A percentile compares a stretch with the other conserved stretches of the same genome.
phyloP scores from a whole-genome alignment of 1,284 basidiomycete genomes.

The Taiwanofungus camphoratus region DNA sequence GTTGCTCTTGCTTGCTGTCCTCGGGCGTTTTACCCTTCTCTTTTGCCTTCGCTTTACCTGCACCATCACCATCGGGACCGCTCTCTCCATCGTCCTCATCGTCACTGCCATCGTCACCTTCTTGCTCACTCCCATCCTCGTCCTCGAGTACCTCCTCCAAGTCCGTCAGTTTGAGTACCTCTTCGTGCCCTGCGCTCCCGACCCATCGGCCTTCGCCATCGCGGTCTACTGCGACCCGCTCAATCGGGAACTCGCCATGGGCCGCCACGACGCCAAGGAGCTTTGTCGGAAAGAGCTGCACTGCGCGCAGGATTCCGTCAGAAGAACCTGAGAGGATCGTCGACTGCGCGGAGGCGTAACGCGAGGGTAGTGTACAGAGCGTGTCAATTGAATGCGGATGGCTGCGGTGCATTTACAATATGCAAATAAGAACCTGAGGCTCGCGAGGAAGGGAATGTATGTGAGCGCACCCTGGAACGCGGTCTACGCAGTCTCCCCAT shows the following conservation, averaged over 20 bases:
- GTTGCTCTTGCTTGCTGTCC: slow-evolving; percentile 26
- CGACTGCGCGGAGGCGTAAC: slow-evolving; percentile 58
- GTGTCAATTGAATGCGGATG: slow-evolving; percentile 88
- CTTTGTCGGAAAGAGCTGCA: slow-evolving; percentile 87
- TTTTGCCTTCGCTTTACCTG: slow-evolving; percentile 30
- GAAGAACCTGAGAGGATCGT: slow-evolving; percentile 91
- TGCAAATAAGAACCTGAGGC: not conserved
- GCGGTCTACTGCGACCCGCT: slow-evolving; percentile 65
- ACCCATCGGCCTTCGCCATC: slow-evolving; percentile 69
- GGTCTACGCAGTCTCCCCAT: slow-evolving; percentile 90
- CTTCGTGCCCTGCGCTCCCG: slow-evolving; percentile 92
- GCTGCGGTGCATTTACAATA: slow-evolving; percentile 41
- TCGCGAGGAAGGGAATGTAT: slow-evolving; percentile 3
- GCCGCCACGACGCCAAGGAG: slow-evolving; percentile 87
- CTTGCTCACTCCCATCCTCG: slow-evolving; percentile 40
- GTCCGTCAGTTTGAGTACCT: slow-evolving; percentile 81
- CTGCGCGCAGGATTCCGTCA: slow-evolving; percentile 86
- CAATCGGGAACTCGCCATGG: slow-evolving; percentile 88
- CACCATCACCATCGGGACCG: slow-evolving; percentile 18
- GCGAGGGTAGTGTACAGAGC: slow-evolving; percentile 65
- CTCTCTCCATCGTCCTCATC: slow-evolving; percentile 18
- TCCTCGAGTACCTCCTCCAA: slow-evolving; percentile 61
- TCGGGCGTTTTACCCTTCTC: slow-evolving; percentile 32
- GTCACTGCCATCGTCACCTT: slow-evolving; percentile 36
- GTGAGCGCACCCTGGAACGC: slow-evolving; percentile 72